Percentiles rank a stretch among this genome's conserved stretches.
Evolutionary conservation across 257 asterid genomes (phyloP).

Genomic region (Cinchona pubescens): DNA sequence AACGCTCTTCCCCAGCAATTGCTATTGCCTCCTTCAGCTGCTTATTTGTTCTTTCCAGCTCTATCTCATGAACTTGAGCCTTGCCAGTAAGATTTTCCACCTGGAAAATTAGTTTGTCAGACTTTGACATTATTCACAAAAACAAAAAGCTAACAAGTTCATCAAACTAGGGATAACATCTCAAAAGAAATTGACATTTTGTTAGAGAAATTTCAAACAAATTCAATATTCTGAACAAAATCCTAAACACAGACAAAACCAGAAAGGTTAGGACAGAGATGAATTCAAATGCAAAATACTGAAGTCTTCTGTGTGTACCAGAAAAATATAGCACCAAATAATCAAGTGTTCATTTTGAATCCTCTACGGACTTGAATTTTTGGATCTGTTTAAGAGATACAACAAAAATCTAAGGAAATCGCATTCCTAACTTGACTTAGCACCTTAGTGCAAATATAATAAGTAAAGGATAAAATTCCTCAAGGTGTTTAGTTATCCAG

Average conservation of each 20-base stretch:
- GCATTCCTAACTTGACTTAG: neutral
- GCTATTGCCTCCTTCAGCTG: conserved; percentile 82
- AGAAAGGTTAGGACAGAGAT: neutral
- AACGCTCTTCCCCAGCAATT: conserved; percentile 91
- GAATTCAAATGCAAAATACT: neutral
- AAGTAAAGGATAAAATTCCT: neutral
- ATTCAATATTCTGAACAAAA: no score
- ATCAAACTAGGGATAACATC: neutral
- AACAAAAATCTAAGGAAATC: neutral
- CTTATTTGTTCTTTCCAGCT: conserved; percentile 71
- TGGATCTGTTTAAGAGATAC: neutral
- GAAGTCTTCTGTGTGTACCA: neutral
- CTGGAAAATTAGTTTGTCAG: conserved; percentile 37
- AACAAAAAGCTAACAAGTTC: neutral
- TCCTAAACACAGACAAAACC: neutral
- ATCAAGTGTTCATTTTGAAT: neutral
- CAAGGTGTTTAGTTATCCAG: neutral
- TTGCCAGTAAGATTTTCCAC: conserved; percentile 69
- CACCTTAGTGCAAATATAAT: neutral
- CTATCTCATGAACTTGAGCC: conserved; percentile 77
- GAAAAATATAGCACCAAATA: neutral
- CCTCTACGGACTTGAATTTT: neutral
- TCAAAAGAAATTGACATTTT: neutral
- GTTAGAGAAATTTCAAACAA: neutral
- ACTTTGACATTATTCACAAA: conserved; percentile 12